Percentiles rank a stretch among this genome's conserved stretches.
Evolutionary conservation across 371 early-diverging fungal species (phyloP).

Genomic region (Syncephalis plumigaleata): DNA sequence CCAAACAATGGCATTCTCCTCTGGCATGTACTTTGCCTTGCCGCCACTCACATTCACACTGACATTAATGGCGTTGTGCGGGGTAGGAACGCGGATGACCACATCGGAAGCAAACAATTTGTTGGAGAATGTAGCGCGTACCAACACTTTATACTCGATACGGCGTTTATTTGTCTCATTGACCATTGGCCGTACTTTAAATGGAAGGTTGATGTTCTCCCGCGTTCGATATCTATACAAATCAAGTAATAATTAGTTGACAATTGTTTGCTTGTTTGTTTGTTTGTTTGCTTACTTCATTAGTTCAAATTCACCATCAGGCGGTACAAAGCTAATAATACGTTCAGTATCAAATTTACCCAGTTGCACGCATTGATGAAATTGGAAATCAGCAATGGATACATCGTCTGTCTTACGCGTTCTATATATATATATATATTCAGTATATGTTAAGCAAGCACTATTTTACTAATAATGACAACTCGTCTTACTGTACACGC

Average conservation of each 20-base stretch:
- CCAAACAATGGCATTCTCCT: constrained; percentile 75
- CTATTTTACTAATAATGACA: background rate
- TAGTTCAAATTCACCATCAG: constrained; percentile 86
- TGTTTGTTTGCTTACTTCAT: constrained; percentile 24
- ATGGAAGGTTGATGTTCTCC: constrained; percentile 71
- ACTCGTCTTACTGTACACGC: background rate
- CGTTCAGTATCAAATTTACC: constrained; percentile 66
- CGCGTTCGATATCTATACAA: constrained; percentile 75
- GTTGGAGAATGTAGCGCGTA: constrained; percentile 56
- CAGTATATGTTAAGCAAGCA: background rate
- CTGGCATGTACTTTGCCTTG: constrained; percentile 73
- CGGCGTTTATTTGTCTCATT: constrained; percentile 56
- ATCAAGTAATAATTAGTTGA: too few species aligned
- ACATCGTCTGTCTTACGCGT: constrained; percentile 40
- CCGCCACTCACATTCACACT: constrained; percentile 51
- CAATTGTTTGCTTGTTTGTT: background rate
- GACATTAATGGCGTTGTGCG: constrained; percentile 58
- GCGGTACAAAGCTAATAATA: constrained; percentile 77
- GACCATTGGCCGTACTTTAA: constrained; percentile 70
- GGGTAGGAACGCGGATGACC: constrained; percentile 64
- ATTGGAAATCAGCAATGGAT: constrained; percentile 79
- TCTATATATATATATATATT: constrained; percentile 4
- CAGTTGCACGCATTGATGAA: constrained; percentile 82
- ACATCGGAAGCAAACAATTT: constrained; percentile 70
- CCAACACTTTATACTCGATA: constrained; percentile 61